Base-by-base conservation (phyloP, 169 alveolate genomes). In the Plasmodium malariae region DNA sequence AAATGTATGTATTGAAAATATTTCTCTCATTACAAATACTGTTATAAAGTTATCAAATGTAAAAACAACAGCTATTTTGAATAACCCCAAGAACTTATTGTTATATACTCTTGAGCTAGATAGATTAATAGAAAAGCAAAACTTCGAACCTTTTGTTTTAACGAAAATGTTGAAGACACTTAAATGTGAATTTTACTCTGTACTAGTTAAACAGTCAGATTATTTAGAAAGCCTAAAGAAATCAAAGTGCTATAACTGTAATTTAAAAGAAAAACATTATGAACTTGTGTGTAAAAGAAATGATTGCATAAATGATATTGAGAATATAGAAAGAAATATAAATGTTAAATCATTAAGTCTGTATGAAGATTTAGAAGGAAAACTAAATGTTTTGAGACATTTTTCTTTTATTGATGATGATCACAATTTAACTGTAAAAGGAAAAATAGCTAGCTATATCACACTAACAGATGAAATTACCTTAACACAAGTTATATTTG, bases 391-490 rank as follows among this genome's bases (percentile, higher is more conserved):
- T 55, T 72, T 95, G 14, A 92, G 93, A 87, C 97, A 95, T 68
- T 87, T 95, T 55, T 95, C 91, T 32, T 95, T 95, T 68, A 91
- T 95, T 62, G 97, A 95, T 59, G 92, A 89, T 72, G 63, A 95
- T 30, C 88, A 92, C n/a, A 94, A 89, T 69, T 96, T 95, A 30
- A 95, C 98, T n/a, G 72, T 94, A 36, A 95, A 95, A 89, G 98
- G 98, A 4, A 91, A 97, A 72, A 93, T 95, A 70, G 98, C 98
- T 32, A 93, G 97, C 36, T 95, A 94, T 87, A 85, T 95, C 65
- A 94, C 96, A 5, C 68, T 96, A 60, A 93, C 95, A n/a, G 98
- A 95, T 70, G 98, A 95, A 88, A 91, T 95, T 51, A 95, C 98
- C 17, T 94, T 95, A 32, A 94, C 97, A 57, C 96, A 95, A 65